Evolutionary conservation across 352 stramenopile species (phyloP), one percentile per base, ranked within the genome.

Genomic region (Phytophthora pluvialis): DNA sequence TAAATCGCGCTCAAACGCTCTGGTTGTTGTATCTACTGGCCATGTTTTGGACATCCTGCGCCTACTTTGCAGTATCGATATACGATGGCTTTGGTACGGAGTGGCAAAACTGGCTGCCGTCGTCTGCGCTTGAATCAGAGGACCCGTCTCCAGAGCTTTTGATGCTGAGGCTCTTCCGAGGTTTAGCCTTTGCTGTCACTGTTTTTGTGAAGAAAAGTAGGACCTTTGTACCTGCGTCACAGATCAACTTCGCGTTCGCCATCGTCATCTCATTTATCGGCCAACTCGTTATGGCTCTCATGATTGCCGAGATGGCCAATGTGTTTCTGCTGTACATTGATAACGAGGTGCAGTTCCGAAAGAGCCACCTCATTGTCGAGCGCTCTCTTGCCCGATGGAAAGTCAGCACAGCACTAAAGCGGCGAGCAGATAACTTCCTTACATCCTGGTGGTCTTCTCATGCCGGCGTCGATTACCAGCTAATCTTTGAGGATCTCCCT

Each of bases 271-370:
- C 73, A 39, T 87, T 89, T 33, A 40, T 73, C 5, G 80, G 83
- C 0, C 78, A 89, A 56, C 68, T 92, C 15, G 65, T 84, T 44
- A 92, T 89, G 83, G 78, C 80, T n/a, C 69, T 89, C 12, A 90
- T 92, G 79, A 90, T 92, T 48, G 78, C 81, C 15, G 79, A 90
- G 58, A 80, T 90, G 54, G 82, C 81, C 3, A 87, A 83, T 29
- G 59, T 92, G 0, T 88, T 85, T 49, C 62, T 89, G 57, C 59
- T 83, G 1, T 85, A 75, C 31, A 88, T 84, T 35, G 74, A 84
- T 42, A 87, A 88, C 52, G 76, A 89, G 61, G 75, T 89, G 28
- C 76, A 82, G 28, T 92, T 85, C 57, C 81, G 81, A n/a, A 92
- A 90, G 60, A 86, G 78, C 51, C 80, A 92, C 46, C 82, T 90